These are phyloP conservation scores for Solanum ahanhuiri DNA, from an alignment of 257 asterid genomes.

Conservation along the genomic window DNA sequence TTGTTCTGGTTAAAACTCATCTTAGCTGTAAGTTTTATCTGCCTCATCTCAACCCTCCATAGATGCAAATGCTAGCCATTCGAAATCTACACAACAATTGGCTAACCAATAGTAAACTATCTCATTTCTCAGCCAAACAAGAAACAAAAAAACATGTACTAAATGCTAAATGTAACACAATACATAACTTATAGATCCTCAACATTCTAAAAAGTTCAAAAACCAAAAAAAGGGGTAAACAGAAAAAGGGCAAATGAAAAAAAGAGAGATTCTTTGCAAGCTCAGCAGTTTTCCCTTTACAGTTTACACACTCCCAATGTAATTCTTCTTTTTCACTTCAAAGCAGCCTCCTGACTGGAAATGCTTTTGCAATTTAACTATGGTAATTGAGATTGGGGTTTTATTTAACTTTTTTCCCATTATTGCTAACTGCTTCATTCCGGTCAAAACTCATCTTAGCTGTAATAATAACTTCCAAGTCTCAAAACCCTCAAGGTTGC, in stretches of 20 bases:
- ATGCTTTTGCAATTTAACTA: background rate
- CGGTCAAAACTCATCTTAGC: background rate
- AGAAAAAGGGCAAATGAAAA: background rate
- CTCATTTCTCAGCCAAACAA: background rate
- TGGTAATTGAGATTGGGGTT: background rate
- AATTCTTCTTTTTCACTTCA: background rate
- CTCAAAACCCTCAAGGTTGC: background rate
- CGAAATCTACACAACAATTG: background rate
- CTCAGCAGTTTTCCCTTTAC: background rate
- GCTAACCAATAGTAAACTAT: background rate
- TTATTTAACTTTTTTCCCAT: background rate
- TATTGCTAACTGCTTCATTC: background rate
- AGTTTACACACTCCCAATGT: background rate
- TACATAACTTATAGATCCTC: background rate
- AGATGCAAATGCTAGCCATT: background rate
- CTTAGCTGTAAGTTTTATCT: background rate
- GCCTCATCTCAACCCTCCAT: background rate
- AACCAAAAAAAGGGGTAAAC: background rate
- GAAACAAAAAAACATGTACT: background rate
- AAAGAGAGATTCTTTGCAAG: background rate
- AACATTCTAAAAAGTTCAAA: background rate
- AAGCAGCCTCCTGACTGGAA: background rate
- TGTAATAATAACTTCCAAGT: background rate
- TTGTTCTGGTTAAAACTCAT: background rate
- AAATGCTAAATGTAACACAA: background rate